Evolutionary conservation across 257 asterid species (phyloP), one percentile per base, ranked within the genome.

Genomic region (Fraxinus pennsylvanica): DNA sequence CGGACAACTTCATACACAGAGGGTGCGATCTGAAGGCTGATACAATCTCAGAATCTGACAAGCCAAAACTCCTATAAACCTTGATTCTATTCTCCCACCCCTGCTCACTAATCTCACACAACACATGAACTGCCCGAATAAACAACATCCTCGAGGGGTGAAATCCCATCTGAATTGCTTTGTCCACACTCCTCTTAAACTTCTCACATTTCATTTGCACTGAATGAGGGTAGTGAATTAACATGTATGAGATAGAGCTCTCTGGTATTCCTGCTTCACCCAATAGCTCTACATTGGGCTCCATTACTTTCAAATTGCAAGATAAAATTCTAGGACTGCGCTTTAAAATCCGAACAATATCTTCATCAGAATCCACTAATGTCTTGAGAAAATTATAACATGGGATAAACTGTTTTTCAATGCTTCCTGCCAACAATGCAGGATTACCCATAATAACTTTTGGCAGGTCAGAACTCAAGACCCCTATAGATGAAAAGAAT

Each of bases 1-100:
- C 80, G 1, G 88, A 84, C 32, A 78, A 68, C n/a, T 2, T 54
- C 86, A 79, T 75, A 27, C 85, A 84, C 12, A 9, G 2, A 8
- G 88, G 88, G 29, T 79, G 38, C 52, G 19, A 70, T 15, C 22
- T 6, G 72, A 84, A 81, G 2, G 85, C 88, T 9, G 61, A 27
- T 17, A 0, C 3, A 8, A 79, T 74, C 9, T 84, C 84, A 27
- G 72, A 13, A 22, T 81, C 84, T 0, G 85, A 85, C 84, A 80
- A 85, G 1, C 88, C 88, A 19, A 80, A 82, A n/a, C 68, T 80
- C 47, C 19, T 41, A 66, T 81, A 84, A 27, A 74, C 29, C n/a
- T 77, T 80, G 77, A 35, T 47, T 32, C 77, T 77, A 14, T 12
- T 68, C 45, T 72, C 68, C 66, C 71, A 61, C 5, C 77, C 68